phyloP scores from a whole-genome alignment of 495 filamentous ascomycete genomes.

The Talaromyces ruber region DNA sequence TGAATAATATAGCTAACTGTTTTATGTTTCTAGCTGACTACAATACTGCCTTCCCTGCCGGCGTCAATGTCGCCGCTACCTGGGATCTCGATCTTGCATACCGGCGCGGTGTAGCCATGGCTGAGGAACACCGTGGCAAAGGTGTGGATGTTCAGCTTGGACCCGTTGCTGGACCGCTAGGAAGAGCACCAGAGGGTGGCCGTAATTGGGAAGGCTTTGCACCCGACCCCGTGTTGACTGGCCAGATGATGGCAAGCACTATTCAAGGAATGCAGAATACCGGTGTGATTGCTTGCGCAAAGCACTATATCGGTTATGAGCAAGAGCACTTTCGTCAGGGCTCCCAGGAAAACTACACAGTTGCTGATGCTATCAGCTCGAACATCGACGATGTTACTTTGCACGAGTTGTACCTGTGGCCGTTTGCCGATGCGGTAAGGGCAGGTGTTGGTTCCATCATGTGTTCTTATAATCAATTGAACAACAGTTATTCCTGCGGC shows the following conservation, averaged over 20 bases:
- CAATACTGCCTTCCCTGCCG: slow-evolving; percentile 72
- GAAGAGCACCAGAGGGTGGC: slow-evolving; percentile 67
- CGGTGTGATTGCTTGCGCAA: slow-evolving; percentile 72
- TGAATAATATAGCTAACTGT: background rate
- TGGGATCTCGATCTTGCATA: slow-evolving; percentile 70
- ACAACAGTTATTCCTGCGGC: slow-evolving; percentile 61
- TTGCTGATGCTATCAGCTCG: slow-evolving; percentile 51
- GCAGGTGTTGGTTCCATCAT: slow-evolving; percentile 80
- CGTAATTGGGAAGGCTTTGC: slow-evolving; percentile 75
- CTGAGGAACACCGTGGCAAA: slow-evolving; percentile 69
- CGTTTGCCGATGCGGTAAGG: slow-evolving; percentile 66
- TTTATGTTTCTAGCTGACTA: slow-evolving; percentile 48
- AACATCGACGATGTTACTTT: slow-evolving; percentile 92
- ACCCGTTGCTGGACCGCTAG: slow-evolving; percentile 82
- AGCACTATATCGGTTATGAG: slow-evolving; percentile 72
- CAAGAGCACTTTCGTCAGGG: slow-evolving; percentile 83
- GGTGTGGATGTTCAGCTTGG: slow-evolving; percentile 82
- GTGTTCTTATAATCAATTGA: slow-evolving; percentile 89
- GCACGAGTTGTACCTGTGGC: slow-evolving; percentile 95
- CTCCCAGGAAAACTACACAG: slow-evolving; percentile 48
- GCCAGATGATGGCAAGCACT: slow-evolving; percentile 61
- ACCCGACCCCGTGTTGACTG: slow-evolving; percentile 70
- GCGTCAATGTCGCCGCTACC: slow-evolving; percentile 74
- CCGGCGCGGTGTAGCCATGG: slow-evolving; percentile 69
- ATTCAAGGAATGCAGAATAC: slow-evolving; percentile 77